Conservation (phyloP, 257 asterid genomes). For the Cruciata laevipes region DNA sequence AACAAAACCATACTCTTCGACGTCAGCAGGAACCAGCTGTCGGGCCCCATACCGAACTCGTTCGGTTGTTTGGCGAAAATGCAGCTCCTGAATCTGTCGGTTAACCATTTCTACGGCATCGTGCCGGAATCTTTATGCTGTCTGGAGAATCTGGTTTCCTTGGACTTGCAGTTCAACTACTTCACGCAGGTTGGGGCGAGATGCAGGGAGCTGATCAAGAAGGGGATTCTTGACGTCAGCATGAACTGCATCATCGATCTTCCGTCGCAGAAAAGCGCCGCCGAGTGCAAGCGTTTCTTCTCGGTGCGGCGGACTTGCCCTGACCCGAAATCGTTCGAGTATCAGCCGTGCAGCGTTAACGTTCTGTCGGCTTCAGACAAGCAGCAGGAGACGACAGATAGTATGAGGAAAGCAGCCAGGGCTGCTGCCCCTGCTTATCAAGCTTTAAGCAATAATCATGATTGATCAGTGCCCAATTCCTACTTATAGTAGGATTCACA, state of each 20-base stretch:
- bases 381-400: neutral
- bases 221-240: slow-evolving; percentile 33
- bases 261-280: slow-evolving; percentile 33
- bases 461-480: neutral
- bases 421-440: slow-evolving; percentile 26
- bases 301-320: slow-evolving; percentile 28
- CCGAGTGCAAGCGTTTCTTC: slow-evolving; percentile 40
- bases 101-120: slow-evolving; percentile 41
- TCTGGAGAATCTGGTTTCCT: slow-evolving; percentile 11
- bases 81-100: slow-evolving; percentile 26
- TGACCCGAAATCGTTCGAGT: slow-evolving; percentile 18
- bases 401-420: neutral
- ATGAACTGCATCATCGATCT: slow-evolving; percentile 59
- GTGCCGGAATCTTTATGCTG: slow-evolving; percentile 59
- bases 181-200: slow-evolving; percentile 56
- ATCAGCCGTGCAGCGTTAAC: slow-evolving; percentile 31
- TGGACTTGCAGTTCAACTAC: slow-evolving; percentile 35
- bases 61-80: slow-evolving; percentile 44
- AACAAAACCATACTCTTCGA: slow-evolving; percentile 31
- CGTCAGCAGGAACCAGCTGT: slow-evolving; percentile 43
- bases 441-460: slow-evolving; percentile 13
- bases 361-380: neutral
- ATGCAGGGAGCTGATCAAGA: slow-evolving; percentile 42
- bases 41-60: slow-evolving; percentile 58
- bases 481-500: no score